Conservation (phyloP, 371 early-diverging fungal species). For the Mycotypha africana region DNA sequence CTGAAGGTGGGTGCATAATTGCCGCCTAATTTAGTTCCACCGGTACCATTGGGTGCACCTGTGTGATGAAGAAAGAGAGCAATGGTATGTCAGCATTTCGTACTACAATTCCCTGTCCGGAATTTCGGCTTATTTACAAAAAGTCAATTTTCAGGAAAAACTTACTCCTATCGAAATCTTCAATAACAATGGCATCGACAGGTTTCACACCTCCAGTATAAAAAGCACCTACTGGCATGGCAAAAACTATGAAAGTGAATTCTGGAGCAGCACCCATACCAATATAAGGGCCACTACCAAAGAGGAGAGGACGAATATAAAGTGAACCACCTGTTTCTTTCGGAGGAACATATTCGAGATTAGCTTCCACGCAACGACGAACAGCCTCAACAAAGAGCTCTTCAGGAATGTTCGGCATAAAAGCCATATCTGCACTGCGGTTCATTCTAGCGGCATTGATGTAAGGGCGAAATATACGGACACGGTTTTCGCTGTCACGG, state of each 20-base stretch:
- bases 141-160: neutral
- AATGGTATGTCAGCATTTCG: no score
- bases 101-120: no score
- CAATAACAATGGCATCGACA: conserved; percentile 63
- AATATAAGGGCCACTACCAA: conserved; percentile 69
- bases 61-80: neutral
- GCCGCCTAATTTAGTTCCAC: conserved; percentile 70
- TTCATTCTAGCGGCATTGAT: conserved; percentile 67
- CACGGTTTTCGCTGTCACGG: conserved; percentile 64
- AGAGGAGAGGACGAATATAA: conserved; percentile 67
- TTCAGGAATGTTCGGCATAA: conserved; percentile 63
- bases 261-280: conserved; percentile 66
- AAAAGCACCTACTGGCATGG: conserved; percentile 66
- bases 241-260: conserved; percentile 68
- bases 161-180: conserved; percentile 69
- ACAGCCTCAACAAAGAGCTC: conserved; percentile 66
- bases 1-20: conserved; percentile 69
- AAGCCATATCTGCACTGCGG: conserved; percentile 48
- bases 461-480: conserved; percentile 73
- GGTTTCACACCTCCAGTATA: conserved; percentile 68
- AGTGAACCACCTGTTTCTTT: conserved; percentile 58
- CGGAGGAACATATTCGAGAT: conserved; percentile 73
- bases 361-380: conserved; percentile 51
- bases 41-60: conserved; percentile 60
- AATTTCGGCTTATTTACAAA: neutral